Evolutionary conservation across 768 basidiomycete genomes (phyloP).

Genomic region (Aureoboletus auriporus): DNA sequence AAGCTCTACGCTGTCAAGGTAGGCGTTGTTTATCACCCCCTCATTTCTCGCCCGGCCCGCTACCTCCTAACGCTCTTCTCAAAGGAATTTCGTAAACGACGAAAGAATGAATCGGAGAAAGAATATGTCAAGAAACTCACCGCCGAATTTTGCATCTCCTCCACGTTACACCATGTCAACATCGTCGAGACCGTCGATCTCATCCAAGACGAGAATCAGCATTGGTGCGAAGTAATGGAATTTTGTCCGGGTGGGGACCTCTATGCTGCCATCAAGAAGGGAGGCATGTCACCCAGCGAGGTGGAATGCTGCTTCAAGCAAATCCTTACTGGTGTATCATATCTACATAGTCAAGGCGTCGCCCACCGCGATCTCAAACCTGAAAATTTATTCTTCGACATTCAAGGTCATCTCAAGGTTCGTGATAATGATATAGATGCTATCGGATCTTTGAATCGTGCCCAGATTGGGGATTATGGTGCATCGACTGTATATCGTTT

Average conservation of each 20-base stretch:
- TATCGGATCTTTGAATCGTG: constrained; percentile 8
- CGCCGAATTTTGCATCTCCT: constrained; percentile 97
- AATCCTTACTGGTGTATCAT: constrained; percentile 81
- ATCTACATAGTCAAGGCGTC: constrained; percentile 94
- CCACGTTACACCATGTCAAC: constrained; percentile 89
- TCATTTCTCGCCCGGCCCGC: neutral
- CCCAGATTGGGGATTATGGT: constrained; percentile 94
- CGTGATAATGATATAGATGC: constrained; percentile 12
- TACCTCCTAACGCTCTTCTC: neutral
- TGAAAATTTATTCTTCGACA: constrained; percentile 95
- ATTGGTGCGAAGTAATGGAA: constrained; percentile 99
- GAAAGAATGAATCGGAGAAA: constrained; percentile 98
- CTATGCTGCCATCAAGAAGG: constrained; percentile 98
- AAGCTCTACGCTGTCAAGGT: constrained; percentile 99
- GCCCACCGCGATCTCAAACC: constrained; percentile 98
- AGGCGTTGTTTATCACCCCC: constrained; percentile 22
- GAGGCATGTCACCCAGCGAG: constrained; percentile 85
- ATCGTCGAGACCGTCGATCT: constrained; percentile 98
- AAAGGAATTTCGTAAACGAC: constrained; percentile 95
- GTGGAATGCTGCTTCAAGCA: constrained; percentile 99
- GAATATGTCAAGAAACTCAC: constrained; percentile 99
- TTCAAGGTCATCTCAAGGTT: constrained; percentile 90
- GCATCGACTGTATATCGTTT: constrained; percentile 98
- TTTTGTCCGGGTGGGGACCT: constrained; percentile 98
- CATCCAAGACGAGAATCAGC: constrained; percentile 93